Conservation (phyloP, 2,329 filamentous ascomycete species). For the Clarireedia sp. region DNA sequence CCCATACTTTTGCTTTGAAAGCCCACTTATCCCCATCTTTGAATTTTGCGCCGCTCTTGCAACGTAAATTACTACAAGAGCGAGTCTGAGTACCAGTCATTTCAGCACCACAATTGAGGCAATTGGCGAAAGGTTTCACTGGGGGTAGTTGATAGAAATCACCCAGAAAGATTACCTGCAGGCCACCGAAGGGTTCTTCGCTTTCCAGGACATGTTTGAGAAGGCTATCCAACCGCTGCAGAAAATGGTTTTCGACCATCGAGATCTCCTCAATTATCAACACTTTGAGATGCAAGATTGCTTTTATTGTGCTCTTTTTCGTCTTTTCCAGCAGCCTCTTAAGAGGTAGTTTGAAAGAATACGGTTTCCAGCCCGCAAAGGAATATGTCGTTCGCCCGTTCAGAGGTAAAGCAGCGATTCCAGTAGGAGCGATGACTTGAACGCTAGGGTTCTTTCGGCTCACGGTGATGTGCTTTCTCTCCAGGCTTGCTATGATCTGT, state of each 20-base stretch:
- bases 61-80: constrained; percentile 9
- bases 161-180: constrained; percentile 25
- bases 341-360: constrained; percentile 17
- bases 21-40: constrained; percentile 23
- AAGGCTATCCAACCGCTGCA: constrained; percentile 21
- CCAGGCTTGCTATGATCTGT: constrained; percentile 13
- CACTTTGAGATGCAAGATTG: constrained; percentile 12
- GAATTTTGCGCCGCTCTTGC: constrained; percentile 4
- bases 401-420: constrained; percentile 24
- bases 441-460: background rate
- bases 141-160: constrained; percentile 28
- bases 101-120: constrained; percentile 19
- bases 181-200: constrained; percentile 20
- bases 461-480: background rate
- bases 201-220: constrained; percentile 13
- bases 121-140: constrained; percentile 23
- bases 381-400: constrained; percentile 23
- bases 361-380: constrained; percentile 23
- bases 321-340: background rate
- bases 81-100: constrained; percentile 8
- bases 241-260: constrained; percentile 25
- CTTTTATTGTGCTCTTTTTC: constrained; percentile 2
- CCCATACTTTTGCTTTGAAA: constrained; percentile 23
- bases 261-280: constrained; percentile 26
- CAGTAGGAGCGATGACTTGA: constrained; percentile 24